A percentile compares a stretch with the other conserved stretches of the same genome.
These are phyloP conservation scores for Chrysosporium queenslandicum DNA, from an alignment of 2,329 filamentous ascomycete genomes.

Conservation along the genomic window DNA sequence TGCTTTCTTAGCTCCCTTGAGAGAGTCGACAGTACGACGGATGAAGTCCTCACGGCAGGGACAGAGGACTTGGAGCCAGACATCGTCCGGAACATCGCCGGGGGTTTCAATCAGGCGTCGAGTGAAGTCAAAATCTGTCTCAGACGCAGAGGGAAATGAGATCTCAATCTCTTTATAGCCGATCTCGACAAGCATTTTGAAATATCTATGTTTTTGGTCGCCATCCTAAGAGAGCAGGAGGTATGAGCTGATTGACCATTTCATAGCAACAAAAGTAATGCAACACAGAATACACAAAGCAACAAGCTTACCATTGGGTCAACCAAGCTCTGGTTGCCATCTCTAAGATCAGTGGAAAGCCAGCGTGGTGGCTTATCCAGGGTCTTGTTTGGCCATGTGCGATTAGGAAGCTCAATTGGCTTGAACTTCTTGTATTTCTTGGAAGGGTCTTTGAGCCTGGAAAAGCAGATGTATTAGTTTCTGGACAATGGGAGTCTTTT, in stretches of 20 bases:
- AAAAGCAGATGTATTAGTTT: background rate
- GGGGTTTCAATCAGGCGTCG: constrained; percentile 75
- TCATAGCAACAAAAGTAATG: no score
- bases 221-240: constrained; percentile 54
- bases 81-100: constrained; percentile 73
- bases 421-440: constrained; percentile 41
- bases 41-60: constrained; percentile 90
- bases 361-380: constrained; percentile 80
- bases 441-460: constrained; percentile 41
- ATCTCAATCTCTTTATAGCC: constrained; percentile 98
- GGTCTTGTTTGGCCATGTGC: constrained; percentile 69
- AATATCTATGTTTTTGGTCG: constrained; percentile 90
- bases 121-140: constrained; percentile 95
- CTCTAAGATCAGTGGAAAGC: constrained; percentile 78
- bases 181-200: constrained; percentile 82
- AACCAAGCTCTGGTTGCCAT: constrained; percentile 87
- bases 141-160: constrained; percentile 86
- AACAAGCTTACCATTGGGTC: constrained; percentile 68
- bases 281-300: background rate
- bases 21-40: constrained; percentile 73
- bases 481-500: background rate
- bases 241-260: background rate
- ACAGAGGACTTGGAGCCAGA: constrained; percentile 82
- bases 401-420: constrained; percentile 41
- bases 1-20: constrained; percentile 83